A percentile compares a stretch with the other conserved stretches of the same genome.
These are phyloP conservation scores for Erodium trifolium DNA, from an alignment of 441 rosid species.

Conservation along the genomic window DNA sequence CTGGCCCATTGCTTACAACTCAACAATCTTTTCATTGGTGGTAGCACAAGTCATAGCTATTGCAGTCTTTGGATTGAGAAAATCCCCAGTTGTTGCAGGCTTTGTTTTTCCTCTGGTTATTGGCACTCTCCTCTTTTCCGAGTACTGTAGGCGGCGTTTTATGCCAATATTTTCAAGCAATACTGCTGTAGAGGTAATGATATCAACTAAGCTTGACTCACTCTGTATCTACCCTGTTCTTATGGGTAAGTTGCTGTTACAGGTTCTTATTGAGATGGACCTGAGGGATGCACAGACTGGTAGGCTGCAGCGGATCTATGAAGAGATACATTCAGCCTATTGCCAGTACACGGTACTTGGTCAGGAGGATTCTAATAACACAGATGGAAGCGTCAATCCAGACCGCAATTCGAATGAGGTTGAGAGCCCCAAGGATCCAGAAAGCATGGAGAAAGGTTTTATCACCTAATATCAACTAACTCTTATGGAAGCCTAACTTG, in stretches of 20 bases:
- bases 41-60: slow-evolving; percentile 75
- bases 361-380: slow-evolving; percentile 17
- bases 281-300: slow-evolving; percentile 54
- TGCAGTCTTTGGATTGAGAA: slow-evolving; percentile 74
- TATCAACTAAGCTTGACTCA: slow-evolving; percentile 3
- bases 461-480: background rate
- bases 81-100: slow-evolving; percentile 64
- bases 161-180: slow-evolving; percentile 50
- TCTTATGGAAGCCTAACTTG: background rate
- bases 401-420: slow-evolving; percentile 8
- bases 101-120: slow-evolving; percentile 71
- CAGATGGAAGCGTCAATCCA: slow-evolving; percentile 15
- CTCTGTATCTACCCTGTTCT: slow-evolving; percentile 9
- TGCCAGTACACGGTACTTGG: slow-evolving; percentile 43
- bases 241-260: slow-evolving; percentile 20
- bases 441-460: slow-evolving; percentile 38
- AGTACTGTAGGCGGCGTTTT: slow-evolving; percentile 78
- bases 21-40: slow-evolving; percentile 76
- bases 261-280: slow-evolving; percentile 83
- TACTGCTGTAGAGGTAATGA: slow-evolving; percentile 51
- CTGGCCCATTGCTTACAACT: slow-evolving; percentile 85
- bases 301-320: slow-evolving; percentile 43
- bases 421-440: slow-evolving; percentile 19
- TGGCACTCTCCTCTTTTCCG: slow-evolving; percentile 67
- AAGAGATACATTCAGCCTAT: slow-evolving; percentile 47